These are phyloP conservation scores for Cryptococcus deneoformans DNA, from an alignment of 1,284 basidiomycete species.

Conservation along the genomic window DNA sequence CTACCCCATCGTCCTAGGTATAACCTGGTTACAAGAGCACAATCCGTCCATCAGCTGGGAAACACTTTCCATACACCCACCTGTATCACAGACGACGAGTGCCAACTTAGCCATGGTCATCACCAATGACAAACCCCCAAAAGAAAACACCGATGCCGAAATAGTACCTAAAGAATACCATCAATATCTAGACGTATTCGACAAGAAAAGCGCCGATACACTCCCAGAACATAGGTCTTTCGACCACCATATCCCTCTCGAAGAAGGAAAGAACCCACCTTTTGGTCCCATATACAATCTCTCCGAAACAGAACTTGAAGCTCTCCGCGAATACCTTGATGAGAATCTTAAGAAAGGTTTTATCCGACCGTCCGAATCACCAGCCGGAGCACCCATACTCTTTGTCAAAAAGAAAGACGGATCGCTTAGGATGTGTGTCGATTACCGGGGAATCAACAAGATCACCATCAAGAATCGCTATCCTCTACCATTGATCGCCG, in stretches of 20 bases:
- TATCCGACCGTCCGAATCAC: background rate
- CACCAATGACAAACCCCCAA: background rate
- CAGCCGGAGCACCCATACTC: background rate
- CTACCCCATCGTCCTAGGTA: background rate
- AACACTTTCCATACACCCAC: background rate
- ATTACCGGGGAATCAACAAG: background rate
- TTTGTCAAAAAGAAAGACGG: constrained; percentile 1
- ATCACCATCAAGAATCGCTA: background rate
- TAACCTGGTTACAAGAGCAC: too few relatives aligned
- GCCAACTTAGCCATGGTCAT: background rate
- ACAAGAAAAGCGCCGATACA: background rate
- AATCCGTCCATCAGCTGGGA: background rate
- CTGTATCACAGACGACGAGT: background rate
- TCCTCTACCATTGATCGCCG: constrained; percentile 18
- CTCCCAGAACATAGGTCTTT: background rate
- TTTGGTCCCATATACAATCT: background rate
- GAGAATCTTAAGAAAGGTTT: background rate
- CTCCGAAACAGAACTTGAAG: background rate
- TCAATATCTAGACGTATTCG: background rate
- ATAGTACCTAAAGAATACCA: background rate
- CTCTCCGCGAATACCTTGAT: background rate
- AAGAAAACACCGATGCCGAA: background rate
- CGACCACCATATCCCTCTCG: background rate
- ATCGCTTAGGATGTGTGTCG: background rate
- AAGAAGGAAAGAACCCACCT: background rate